Conservation (phyloP, 148 eudicot species). For the Bassia scoparia region DNA sequence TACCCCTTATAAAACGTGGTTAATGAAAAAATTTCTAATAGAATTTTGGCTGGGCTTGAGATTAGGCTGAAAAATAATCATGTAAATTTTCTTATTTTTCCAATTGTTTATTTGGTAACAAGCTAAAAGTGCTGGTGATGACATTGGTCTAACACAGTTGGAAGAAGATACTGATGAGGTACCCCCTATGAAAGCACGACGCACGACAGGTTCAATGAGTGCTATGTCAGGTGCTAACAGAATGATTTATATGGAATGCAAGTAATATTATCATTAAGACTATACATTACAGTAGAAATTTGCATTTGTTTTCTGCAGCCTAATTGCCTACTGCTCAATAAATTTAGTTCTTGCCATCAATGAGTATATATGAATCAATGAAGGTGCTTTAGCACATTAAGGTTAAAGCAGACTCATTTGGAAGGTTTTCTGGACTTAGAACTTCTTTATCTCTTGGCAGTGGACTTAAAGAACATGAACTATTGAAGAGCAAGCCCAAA, state of each 20-base stretch:
- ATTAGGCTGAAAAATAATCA: not conserved
- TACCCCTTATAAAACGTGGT: too few species aligned
- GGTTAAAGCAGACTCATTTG: too few species aligned
- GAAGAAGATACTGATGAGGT: slow-evolving; percentile 89
- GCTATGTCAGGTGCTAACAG: slow-evolving; percentile 91
- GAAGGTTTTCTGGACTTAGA: not conserved
- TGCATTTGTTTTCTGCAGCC: not conserved
- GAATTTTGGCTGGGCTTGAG: too few species aligned
- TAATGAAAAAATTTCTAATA: too few species aligned
- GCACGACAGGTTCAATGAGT: slow-evolving; percentile 82
- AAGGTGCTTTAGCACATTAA: too few species aligned
- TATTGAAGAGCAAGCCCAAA: slow-evolving; percentile 63
- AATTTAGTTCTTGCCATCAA: not conserved
- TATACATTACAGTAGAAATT: not conserved
- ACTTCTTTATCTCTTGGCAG: slow-evolving; percentile 33
- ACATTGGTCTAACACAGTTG: slow-evolving; percentile 77
- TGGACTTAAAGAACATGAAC: slow-evolving; percentile 48
- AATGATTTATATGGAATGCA: slow-evolving; percentile 91
- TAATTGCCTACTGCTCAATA: not conserved
- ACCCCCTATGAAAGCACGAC: slow-evolving; percentile 80
- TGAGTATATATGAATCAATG: too few species aligned
- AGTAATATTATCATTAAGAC: slow-evolving; percentile 32
- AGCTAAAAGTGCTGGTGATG: slow-evolving; percentile 89
- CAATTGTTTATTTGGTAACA: slow-evolving; percentile 17
- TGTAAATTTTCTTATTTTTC: not conserved